Percentiles rank a stretch among this genome's conserved stretches.
Evolutionary conservation across 345 rosid genomes (phyloP).

Genomic region (Erodium maritimum): DNA sequence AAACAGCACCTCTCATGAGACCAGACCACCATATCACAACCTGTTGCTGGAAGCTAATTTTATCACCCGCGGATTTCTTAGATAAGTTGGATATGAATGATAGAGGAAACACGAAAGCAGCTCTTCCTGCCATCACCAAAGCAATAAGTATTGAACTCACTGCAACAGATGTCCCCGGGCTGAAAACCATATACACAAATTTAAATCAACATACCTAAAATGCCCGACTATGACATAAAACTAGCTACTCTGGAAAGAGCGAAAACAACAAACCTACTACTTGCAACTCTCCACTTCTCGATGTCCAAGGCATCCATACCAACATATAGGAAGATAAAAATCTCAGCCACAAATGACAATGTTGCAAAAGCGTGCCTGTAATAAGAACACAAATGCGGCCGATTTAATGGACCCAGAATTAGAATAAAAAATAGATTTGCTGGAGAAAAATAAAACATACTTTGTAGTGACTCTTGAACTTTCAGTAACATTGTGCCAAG

Average conservation of each 20-base stretch:
- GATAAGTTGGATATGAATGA: conserved; percentile 76
- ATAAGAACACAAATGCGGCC: conserved; percentile 2
- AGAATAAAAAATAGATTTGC: not conserved
- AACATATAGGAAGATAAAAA: conserved; percentile 84
- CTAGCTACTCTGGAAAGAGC: not conserved
- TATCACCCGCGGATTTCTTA: conserved; percentile 58
- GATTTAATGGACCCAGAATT: not conserved
- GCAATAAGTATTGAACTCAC: conserved; percentile 72
- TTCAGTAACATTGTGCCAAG: conserved; percentile 93
- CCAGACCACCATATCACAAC: conserved; percentile 99
- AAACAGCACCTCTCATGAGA: conserved; percentile 99
- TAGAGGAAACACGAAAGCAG: conserved; percentile 90
- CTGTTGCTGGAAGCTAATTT: conserved; percentile 59
- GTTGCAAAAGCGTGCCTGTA: conserved; percentile 97
- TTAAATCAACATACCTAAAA: not conserved
- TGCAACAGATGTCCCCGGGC: conserved; percentile 82
- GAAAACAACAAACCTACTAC: conserved; percentile 34
- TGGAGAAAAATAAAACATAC: conserved; percentile 31
- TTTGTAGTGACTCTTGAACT: conserved; percentile 79
- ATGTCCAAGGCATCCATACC: conserved; percentile 99
- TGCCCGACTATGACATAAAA: no score
- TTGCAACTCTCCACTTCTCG: conserved; percentile 90
- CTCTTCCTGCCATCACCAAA: conserved; percentile 78
- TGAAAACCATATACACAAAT: conserved; percentile 17
- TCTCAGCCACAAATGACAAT: conserved; percentile 86